Evolutionary conservation across 169 alveolate genomes (phyloP), one percentile per base, ranked within the genome.

Genomic region (Plasmodium cynomolgi): DNA sequence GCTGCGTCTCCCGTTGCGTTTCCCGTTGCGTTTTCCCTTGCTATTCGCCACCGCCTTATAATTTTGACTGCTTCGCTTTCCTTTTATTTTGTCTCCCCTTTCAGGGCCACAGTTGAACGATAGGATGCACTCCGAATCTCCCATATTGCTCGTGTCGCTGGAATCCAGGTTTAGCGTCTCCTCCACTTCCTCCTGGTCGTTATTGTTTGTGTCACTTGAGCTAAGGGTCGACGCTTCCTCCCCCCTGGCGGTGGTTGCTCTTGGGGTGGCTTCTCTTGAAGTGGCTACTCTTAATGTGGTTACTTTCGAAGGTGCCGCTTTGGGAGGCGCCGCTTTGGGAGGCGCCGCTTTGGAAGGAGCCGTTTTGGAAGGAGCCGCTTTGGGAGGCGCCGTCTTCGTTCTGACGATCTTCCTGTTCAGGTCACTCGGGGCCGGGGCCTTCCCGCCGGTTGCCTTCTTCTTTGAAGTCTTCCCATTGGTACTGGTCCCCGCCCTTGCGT

Each of bases 171-270:
- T 20, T n/a, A 68, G 77, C 17, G 77, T 68, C 37, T 68, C 77
- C 6, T 5, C 77, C 29, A 8, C 77, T 20, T 68, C 77, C 37
- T 68, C 77, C 33, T 71, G 50, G 31, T 68, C 73, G 74, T 39
- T 84, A 34, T 39, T 68, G 74, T 71, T 62, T 8, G 83, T 68
- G 31, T 54, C 92, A 54, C 83, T 26, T 71, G 92, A 29, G 77
- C 37, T 26, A 37, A 84, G 50, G 47, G 39, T 3, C 33, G 54
- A 68, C 15, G 31, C n/a, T 6, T 84, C 83, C 39, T 68, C 20
- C 15, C 5, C 84, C 50, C 74, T 56, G 9, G 26, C 47, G 3
- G 13, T 26, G 62, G 31, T 50, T 81, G 23, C 26, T 50, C n/a
- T n/a, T 17, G n/a, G 31, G n/a, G 6, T 11, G 20, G 74, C 39